These are phyloP conservation scores for Boletus speciosus DNA, from an alignment of 768 basidiomycete genomes.

Conservation along the genomic window DNA sequence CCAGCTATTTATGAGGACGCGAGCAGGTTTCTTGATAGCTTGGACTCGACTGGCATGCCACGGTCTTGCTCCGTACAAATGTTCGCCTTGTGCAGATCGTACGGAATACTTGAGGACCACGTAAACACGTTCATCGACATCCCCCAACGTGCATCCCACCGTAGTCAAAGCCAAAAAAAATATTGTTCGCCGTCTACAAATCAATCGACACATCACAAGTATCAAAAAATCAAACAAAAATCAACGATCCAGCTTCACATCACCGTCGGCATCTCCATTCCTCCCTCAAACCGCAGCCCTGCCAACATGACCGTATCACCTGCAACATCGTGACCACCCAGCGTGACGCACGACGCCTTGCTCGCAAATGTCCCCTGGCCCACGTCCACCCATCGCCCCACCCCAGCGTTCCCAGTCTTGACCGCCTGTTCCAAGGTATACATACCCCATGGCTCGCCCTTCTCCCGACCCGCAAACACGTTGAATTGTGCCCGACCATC, in stretches of 20 bases:
- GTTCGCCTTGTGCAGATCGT: background rate
- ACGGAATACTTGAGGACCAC: background rate
- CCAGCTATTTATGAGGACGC: no score
- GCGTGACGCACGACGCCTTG: slow-evolving; percentile 47
- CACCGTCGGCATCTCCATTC: slow-evolving; percentile 54
- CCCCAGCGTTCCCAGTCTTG: slow-evolving; percentile 40
- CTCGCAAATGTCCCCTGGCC: slow-evolving; percentile 38
- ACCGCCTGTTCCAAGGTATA: slow-evolving; percentile 58
- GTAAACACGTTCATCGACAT: background rate
- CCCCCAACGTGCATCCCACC: no score
- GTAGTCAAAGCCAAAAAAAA: background rate
- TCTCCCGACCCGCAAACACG: slow-evolving; percentile 48
- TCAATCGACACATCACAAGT: slow-evolving; percentile 3
- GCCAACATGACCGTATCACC: slow-evolving; percentile 61
- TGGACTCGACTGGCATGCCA: no score
- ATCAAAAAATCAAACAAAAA: background rate
- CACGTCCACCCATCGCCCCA: slow-evolving; percentile 44
- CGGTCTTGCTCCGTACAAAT: no score
- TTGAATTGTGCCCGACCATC: slow-evolving; percentile 70
- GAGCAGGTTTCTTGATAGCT: no score
- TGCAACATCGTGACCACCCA: slow-evolving; percentile 24
- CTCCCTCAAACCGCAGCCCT: slow-evolving; percentile 62
- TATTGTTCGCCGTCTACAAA: slow-evolving; percentile 7
- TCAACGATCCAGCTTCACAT: slow-evolving; percentile 22
- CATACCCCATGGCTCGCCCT: slow-evolving; percentile 68